Evolutionary conservation across 805 yeast genomes (phyloP).

Genomic region (Schwanniomyces polymorphus): DNA sequence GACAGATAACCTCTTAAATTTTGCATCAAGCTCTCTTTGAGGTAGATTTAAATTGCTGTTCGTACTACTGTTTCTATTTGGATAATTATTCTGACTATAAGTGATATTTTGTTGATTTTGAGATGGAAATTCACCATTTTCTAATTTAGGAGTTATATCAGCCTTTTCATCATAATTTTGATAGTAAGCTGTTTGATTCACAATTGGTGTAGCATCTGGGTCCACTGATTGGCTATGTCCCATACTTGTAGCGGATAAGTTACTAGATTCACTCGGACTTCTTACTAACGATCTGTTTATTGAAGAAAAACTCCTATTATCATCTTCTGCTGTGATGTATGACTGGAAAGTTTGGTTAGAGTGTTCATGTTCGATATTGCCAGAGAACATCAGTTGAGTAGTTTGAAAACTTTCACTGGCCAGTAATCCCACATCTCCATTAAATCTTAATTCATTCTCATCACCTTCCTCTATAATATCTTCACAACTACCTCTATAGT

Average conservation of each 20-base stretch:
- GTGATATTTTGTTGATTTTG: neutral
- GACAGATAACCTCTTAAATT: slow-evolving; percentile 36
- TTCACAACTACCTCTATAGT: slow-evolving; percentile 9
- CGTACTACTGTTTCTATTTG: neutral
- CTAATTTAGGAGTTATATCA: slow-evolving; percentile 30
- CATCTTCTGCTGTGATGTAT: slow-evolving; percentile 23
- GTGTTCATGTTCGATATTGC: slow-evolving; percentile 8
- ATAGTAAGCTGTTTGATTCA: slow-evolving; percentile 8
- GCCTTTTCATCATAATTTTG: slow-evolving; percentile 13
- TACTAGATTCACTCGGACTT: slow-evolving; percentile 11
- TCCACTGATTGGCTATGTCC: neutral
- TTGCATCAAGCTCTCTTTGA: slow-evolving; percentile 29
- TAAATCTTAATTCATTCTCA: slow-evolving; percentile 12
- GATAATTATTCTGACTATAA: neutral
- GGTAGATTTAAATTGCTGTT: slow-evolving; percentile 19
- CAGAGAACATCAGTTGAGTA: neutral
- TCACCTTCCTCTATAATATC: slow-evolving; percentile 15
- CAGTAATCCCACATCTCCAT: neutral
- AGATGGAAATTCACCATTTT: neutral
- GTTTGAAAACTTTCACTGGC: slow-evolving; percentile 5
- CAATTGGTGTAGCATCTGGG: slow-evolving; percentile 32
- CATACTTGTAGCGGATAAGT: neutral
- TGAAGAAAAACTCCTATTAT: slow-evolving; percentile 31
- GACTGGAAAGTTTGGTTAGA: slow-evolving; percentile 25
- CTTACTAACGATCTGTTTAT: slow-evolving; percentile 32